Base-by-base conservation (phyloP, 2,329 filamentous ascomycete species). In the Aspergillus vadensis region DNA sequence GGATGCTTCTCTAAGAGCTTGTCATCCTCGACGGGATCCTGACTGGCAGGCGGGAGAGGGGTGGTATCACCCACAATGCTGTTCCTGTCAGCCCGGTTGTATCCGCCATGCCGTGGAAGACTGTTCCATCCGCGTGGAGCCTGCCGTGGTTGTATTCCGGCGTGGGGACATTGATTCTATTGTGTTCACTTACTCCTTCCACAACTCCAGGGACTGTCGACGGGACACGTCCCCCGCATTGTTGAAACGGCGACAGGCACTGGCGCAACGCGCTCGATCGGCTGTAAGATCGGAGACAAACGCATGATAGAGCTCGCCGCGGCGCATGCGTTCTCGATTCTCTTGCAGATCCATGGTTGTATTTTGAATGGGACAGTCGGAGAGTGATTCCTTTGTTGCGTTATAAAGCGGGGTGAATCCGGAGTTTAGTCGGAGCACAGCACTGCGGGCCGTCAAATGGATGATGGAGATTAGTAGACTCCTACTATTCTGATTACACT, bases 221-320 rank as follows among this genome's bases (percentile, higher is more conserved):
- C 91, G 83, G 2, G 85, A 75, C 5, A 85, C 81, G 5, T 88
- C 82, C 0, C 83, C 83, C 0, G 85, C 82, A 51, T 79, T 81
- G 74, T 92, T 93, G 78, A 87, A 92, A 23, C 80, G 80, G 21
- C 81, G 74, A 67, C 83, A 86, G 0, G 90, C 89, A 32, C 79
- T 74, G 44, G 81, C 81, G 73, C 88, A 91, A 14, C 86, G 82
- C n/a, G 79, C 77, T 17, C 91, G 85, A 41, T 83, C 87, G 1
- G 83, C 85, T 2, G 85, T 76, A 4, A 95, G 78, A 36, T 89
- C 84, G 0, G 90, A 88, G 0, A 85, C 85, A 70, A 93, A 93
- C 44, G 89, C 86, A 67, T 87, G 84, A 74, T 92, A 93, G 10
- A 94, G 82, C 72, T 94, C 87, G 52, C 89, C 89, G 14, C 81